Conservation (phyloP, 495 filamentous ascomycete species). For the Penicillium turbatum region DNA sequence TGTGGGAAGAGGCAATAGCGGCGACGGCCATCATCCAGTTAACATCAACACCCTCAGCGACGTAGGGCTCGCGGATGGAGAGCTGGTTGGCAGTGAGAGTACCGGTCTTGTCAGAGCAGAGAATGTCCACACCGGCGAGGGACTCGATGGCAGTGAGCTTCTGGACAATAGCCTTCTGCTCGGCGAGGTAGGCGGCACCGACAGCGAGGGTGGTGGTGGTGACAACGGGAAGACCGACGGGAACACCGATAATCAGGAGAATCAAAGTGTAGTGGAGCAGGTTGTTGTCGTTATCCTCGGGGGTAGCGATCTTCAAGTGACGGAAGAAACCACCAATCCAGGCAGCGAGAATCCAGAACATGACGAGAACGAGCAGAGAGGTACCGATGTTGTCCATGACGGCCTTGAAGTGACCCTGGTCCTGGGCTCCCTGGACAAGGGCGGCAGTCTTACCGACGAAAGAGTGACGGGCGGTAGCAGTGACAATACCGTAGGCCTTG, state of each 20-base stretch:
- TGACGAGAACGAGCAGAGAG: slow-evolving; percentile 63
- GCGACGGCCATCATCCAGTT: slow-evolving; percentile 80
- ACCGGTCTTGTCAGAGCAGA: slow-evolving; percentile 77
- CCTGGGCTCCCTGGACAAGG: slow-evolving; percentile 66
- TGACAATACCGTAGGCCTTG: slow-evolving; percentile 65
- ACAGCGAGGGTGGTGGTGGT: slow-evolving; percentile 72
- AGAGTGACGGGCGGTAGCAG: slow-evolving; percentile 59
- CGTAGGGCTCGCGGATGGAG: slow-evolving; percentile 69
- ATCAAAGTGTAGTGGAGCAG: slow-evolving; percentile 65
- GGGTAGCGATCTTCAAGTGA: slow-evolving; percentile 62
- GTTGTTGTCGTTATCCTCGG: slow-evolving; percentile 47
- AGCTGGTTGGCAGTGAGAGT: slow-evolving; percentile 74
- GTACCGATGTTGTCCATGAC: slow-evolving; percentile 83
- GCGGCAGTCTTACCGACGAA: slow-evolving; percentile 71
- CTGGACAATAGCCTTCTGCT: slow-evolving; percentile 73
- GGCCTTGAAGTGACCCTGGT: slow-evolving; percentile 74
- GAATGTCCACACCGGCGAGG: slow-evolving; percentile 70
- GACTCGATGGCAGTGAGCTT: slow-evolving; percentile 75
- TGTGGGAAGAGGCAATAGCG: slow-evolving; percentile 70
- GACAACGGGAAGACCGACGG: slow-evolving; percentile 71
- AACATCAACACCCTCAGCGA: slow-evolving; percentile 69
- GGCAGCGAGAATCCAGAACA: slow-evolving; percentile 65
- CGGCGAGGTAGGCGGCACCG: slow-evolving; percentile 68
- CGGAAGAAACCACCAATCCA: slow-evolving; percentile 78
- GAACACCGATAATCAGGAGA: slow-evolving; percentile 68